Percentiles rank a stretch among this genome's conserved stretches.
Conservation (phyloP, 371 early-diverging fungal genomes). For the Syncephalis fuscata region DNA sequence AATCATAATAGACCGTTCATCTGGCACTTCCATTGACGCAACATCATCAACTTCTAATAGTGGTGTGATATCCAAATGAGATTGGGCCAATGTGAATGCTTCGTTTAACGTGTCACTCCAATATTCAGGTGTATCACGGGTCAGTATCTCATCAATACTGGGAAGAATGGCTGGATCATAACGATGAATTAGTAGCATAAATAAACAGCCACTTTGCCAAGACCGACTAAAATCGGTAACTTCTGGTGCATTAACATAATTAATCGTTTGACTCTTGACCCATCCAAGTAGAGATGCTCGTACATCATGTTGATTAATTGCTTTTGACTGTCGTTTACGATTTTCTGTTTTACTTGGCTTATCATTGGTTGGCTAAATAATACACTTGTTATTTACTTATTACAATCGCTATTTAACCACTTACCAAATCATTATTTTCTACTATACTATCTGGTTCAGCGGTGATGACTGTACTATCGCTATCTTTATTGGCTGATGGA, state of each 20-base stretch:
- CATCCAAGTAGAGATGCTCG: conserved; percentile 33
- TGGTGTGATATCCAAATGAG: conserved; percentile 21
- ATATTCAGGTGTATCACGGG: conserved; percentile 7
- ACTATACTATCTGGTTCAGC: neutral
- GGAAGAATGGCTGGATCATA: conserved; percentile 36
- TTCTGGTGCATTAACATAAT: conserved; percentile 34
- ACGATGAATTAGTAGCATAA: conserved; percentile 43
- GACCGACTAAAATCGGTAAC: conserved; percentile 36
- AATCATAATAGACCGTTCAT: conserved; percentile 38
- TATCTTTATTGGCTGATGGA: neutral
- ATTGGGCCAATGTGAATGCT: conserved; percentile 33
- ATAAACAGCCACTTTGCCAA: conserved; percentile 46
- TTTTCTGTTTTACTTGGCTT: neutral
- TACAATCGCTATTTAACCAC: neutral
- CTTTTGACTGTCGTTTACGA: too few species aligned
- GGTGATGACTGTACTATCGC: neutral
- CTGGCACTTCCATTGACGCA: conserved; percentile 22
- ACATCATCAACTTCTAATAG: conserved; percentile 36
- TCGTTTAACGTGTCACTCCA: conserved; percentile 16
- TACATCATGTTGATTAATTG: conserved; percentile 14
- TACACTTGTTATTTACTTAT: neutral
- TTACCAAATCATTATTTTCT: neutral
- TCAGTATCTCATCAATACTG: conserved; percentile 21
- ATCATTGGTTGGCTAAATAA: neutral
- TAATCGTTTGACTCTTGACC: conserved; percentile 31